Evolutionary conservation across 768 basidiomycete genomes (phyloP), one percentile per base, ranked within the genome.

Genomic region (Suillus tomentosus): DNA sequence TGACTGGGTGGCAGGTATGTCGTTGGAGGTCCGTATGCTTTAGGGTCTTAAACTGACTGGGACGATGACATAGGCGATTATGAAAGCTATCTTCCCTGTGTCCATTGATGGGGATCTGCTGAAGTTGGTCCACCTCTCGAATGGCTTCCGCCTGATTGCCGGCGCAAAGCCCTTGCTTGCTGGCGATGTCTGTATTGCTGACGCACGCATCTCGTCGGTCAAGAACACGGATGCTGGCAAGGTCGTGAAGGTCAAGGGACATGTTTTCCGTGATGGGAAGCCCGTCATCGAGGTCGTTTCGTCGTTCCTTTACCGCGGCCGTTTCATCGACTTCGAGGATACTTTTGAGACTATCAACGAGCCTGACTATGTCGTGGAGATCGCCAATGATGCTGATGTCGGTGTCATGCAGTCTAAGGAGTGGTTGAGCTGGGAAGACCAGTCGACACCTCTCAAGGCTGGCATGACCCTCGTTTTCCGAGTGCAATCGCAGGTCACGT

Each of bases 361-460:
- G 74, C 88, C 91, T 0, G 94, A 96, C 68, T 97, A 96, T 76
- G 74, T 87, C 36, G 89, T 99, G 19, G 82, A 88, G 42, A 72
- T 97, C 64, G 79, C 82, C 40, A 88, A 83, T 6, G 90, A 94
- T 67, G 91, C 94, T 3, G 85, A 84, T 39, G 89, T 98, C 67
- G 96, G 94, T 48, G 94, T 99, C 19, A 81, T 99, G 7, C 87
- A 91, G 73, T 94, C 93, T 54, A 99, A 99, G 81, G 92, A 96
- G 73, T 99, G 97, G 97, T 95, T 99, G 78, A 88, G 90, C 58
- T 99, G 96, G 96, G 89, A 91, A 60, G 90, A 96, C 71, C 87
- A 92, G 51, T 80, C 86, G 7, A 84, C 84, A 62, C 90, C 94
- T 31, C 87, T 96, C 57, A 79, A 85, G 50, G 85, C 90, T 9